phyloP scores from a whole-genome alignment of 805 yeast genomes.

The Schwanniomyces occidentalis region DNA sequence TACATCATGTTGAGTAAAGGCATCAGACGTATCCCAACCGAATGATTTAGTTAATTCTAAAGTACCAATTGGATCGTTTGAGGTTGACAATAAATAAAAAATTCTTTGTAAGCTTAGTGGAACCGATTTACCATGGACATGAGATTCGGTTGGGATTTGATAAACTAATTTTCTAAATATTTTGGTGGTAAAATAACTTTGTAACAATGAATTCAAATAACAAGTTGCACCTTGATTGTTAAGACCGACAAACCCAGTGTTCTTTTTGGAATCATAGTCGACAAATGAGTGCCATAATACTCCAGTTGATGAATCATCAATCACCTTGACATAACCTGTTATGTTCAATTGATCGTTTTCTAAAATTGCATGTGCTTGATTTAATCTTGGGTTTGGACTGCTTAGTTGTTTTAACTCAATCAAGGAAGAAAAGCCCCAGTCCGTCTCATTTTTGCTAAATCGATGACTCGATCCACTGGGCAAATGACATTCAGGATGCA shows the following conservation, averaged over 20 bases:
- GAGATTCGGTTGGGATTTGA: constrained; percentile 78
- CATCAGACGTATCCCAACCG: constrained; percentile 97
- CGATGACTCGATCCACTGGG: constrained; percentile 73
- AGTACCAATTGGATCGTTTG: constrained; percentile 79
- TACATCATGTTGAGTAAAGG: constrained; percentile 97
- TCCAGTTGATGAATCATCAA: constrained; percentile 87
- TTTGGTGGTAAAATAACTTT: constrained; percentile 85
- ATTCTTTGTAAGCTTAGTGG: constrained; percentile 85
- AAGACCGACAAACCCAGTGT: constrained; percentile 89
- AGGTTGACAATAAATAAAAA: constrained; percentile 75
- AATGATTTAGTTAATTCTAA: constrained; percentile 84
- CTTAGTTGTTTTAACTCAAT: constrained; percentile 53
- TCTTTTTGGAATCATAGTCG: constrained; percentile 82
- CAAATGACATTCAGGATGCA: constrained; percentile 59
- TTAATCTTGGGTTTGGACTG: constrained; percentile 12
- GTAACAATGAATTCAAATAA: constrained; percentile 87
- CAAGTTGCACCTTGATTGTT: constrained; percentile 98
- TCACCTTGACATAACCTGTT: constrained; percentile 72
- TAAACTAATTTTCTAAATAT: constrained; percentile 82
- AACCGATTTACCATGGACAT: constrained; percentile 50
- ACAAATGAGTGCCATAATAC: constrained; percentile 88
- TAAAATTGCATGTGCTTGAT: constrained; percentile 37
- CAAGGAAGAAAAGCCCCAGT: constrained; percentile 94
- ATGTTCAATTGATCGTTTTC: constrained; percentile 62
- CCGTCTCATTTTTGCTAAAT: constrained; percentile 72